phyloP scores from a whole-genome alignment of 495 filamentous ascomycete species.

The Monascus purpureus region DNA sequence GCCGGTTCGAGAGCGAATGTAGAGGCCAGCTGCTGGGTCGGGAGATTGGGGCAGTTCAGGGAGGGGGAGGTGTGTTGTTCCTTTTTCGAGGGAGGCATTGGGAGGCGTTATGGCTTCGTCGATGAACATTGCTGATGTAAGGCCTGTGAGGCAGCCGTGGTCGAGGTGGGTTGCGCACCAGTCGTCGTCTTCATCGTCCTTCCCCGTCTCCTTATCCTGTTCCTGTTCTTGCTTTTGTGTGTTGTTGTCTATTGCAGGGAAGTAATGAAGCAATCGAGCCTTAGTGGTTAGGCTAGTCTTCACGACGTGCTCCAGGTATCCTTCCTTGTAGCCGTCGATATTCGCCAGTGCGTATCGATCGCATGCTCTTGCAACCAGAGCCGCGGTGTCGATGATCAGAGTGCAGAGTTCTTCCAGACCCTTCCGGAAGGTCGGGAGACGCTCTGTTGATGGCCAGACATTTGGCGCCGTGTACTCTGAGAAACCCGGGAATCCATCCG shows the following conservation, averaged over 20 bases:
- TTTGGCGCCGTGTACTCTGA: slow-evolving; percentile 59
- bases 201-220: slow-evolving; percentile 6
- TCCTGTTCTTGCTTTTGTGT: slow-evolving; percentile 1
- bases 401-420: slow-evolving; percentile 64
- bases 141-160: slow-evolving; percentile 82
- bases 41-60: slow-evolving; percentile 59
- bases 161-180: slow-evolving; percentile 96
- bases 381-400: slow-evolving; percentile 78
- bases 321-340: slow-evolving; percentile 55
- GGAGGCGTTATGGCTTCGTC: slow-evolving; percentile 52
- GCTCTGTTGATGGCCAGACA: slow-evolving; percentile 61
- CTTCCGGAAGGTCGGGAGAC: slow-evolving; percentile 57
- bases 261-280: slow-evolving; percentile 88
- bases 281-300: slow-evolving; percentile 77
- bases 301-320: slow-evolving; percentile 80
- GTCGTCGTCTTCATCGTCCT: slow-evolving; percentile 51
- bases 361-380: slow-evolving; percentile 74
- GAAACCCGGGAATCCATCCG: slow-evolving; percentile 42
- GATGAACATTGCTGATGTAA: slow-evolving; percentile 93
- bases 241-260: slow-evolving; percentile 28
- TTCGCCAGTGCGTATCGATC: slow-evolving; percentile 71
- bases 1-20: slow-evolving; percentile 76
- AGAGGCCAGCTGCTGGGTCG: slow-evolving; percentile 72
- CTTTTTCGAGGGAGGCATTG: slow-evolving; percentile 9
- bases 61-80: slow-evolving; percentile 28